Percentiles rank a stretch among this genome's conserved stretches.
Conservation (phyloP, 306 rosid genomes). For the Cajanus cajan region DNA sequence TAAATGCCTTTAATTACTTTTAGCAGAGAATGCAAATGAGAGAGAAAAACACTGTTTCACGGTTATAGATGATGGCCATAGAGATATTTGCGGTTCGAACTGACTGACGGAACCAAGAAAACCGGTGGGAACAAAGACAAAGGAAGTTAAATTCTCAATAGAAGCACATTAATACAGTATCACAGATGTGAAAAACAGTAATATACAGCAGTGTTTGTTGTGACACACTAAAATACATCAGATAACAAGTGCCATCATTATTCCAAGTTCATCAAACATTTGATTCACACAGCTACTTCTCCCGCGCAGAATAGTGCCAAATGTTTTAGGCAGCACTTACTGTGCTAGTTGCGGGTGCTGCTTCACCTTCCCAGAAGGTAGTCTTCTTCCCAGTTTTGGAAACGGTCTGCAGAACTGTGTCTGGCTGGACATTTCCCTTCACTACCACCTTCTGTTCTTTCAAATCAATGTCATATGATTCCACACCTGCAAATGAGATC, state of each 20-base stretch:
- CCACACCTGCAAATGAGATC: constrained; percentile 64
- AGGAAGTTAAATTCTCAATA: constrained; percentile 12
- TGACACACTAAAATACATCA: constrained; percentile 27
- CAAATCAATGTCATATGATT: constrained; percentile 79
- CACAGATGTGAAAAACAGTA: not conserved
- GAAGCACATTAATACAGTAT: constrained; percentile 20
- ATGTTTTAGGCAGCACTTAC: constrained; percentile 49
- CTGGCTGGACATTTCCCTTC: constrained; percentile 70
- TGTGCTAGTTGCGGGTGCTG: constrained; percentile 35
- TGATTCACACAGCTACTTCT: constrained; percentile 20
- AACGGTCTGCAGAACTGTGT: constrained; percentile 78
- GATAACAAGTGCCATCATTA: constrained; percentile 8
- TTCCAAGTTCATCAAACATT: constrained; percentile 14
- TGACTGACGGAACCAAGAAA: not conserved
- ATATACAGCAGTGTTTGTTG: constrained; percentile 12
- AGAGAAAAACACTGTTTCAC: not conserved
- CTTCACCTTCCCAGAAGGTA: constrained; percentile 70
- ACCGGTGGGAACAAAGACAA: not conserved
- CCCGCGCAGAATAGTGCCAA: constrained; percentile 13
- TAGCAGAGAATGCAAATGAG: not conserved
- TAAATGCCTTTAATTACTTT: not conserved
- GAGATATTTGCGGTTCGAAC: not conserved
- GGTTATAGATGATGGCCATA: not conserved
- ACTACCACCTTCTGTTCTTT: constrained; percentile 94
- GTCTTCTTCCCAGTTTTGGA: constrained; percentile 96